Base-by-base conservation (phyloP, 139 green algal genomes). In the Nannochloris sp. region DNA sequence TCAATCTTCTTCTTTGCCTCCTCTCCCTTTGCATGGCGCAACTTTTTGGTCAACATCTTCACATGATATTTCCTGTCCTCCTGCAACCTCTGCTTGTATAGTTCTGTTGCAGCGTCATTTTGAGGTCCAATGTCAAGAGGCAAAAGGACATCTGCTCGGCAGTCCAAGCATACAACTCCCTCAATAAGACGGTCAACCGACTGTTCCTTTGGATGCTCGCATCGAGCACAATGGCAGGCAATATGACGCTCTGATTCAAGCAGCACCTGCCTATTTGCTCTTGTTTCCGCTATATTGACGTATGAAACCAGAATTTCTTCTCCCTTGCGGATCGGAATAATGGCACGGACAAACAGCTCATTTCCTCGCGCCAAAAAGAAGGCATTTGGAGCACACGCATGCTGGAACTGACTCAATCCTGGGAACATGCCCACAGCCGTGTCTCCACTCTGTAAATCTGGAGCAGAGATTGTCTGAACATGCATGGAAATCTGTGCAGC, bases 151-250 rank as follows among this genome's bases (percentile, higher is more conserved):
- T 75, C 68, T 9, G 25, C 23, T 23, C 27, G 27, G 44, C 68
- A 75, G 9, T 48, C 15, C 36, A 57, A 24, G 60, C 68, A 75
- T 37, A 64, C 50, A 54, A 75, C 61, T 18, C 68, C 64, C 29
- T 71, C 68, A 44, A 75, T 37, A n/a, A 66, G 57, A 46, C 68
- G 61, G 57, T 75, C 68, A 18, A 37, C 56, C 11, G 50, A 60
- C n/a, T 49, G 36, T 29, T 57, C 24, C 31, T 70, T 40, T 29
- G 68, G 68, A 31, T 48, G 48, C 9, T 36, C 18, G 36, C 68
- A 75, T 16, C 68, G 24, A 31, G 37, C 21, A 44, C 68, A 75
- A 27, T 27, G 36, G 60, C 68, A 75, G 12, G n/a, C 19, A 21
- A 66, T 27, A 27, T 48, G 36, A 3, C 61, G 6, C 40, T 58